Conservation (phyloP, 2,329 filamentous ascomycete genomes). For the Periconia macrospinosa region DNA sequence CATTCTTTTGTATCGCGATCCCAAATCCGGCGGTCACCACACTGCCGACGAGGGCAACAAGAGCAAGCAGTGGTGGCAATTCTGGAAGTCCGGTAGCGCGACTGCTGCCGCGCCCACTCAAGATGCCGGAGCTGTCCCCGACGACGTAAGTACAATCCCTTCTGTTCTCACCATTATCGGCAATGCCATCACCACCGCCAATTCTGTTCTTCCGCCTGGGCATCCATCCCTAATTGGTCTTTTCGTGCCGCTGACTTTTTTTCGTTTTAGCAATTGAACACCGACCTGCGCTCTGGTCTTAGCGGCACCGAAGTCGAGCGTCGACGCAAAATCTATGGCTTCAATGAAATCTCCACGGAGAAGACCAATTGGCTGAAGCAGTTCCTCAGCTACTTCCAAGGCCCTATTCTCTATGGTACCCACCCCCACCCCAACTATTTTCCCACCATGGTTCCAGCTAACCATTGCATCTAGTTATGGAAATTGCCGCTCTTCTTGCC, state of each 20-base stretch:
- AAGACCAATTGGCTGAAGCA: slow-evolving; percentile 76
- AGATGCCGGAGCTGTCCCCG: slow-evolving; percentile 53
- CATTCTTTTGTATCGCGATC: slow-evolving; percentile 67
- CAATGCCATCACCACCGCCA: neutral
- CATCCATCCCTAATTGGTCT: neutral
- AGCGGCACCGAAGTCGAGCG: slow-evolving; percentile 60
- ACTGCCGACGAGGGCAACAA: slow-evolving; percentile 52
- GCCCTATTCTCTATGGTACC: slow-evolving; percentile 76
- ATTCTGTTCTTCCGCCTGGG: neutral
- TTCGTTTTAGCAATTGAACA: slow-evolving; percentile 55
- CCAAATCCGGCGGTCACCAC: slow-evolving; percentile 53
- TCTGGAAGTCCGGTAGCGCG: slow-evolving; percentile 51
- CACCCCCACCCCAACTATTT: slow-evolving; percentile 19
- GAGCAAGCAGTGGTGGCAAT: slow-evolving; percentile 60
- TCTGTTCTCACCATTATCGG: neutral
- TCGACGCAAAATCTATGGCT: slow-evolving; percentile 68
- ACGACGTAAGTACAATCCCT: slow-evolving; percentile 48
- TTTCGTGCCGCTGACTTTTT: neutral
- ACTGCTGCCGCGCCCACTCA: slow-evolving; percentile 29
- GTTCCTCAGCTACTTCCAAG: slow-evolving; percentile 75
- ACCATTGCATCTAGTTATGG: slow-evolving; percentile 62
- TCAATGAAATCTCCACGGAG: slow-evolving; percentile 72
- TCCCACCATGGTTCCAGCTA: slow-evolving; percentile 6
- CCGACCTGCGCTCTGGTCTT: slow-evolving; percentile 68
- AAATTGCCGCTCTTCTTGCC: slow-evolving; percentile 72